These are phyloP conservation scores for Apiotrichum veenhuisii DNA, from an alignment of 1,284 basidiomycete species.

Conservation along the genomic window DNA sequence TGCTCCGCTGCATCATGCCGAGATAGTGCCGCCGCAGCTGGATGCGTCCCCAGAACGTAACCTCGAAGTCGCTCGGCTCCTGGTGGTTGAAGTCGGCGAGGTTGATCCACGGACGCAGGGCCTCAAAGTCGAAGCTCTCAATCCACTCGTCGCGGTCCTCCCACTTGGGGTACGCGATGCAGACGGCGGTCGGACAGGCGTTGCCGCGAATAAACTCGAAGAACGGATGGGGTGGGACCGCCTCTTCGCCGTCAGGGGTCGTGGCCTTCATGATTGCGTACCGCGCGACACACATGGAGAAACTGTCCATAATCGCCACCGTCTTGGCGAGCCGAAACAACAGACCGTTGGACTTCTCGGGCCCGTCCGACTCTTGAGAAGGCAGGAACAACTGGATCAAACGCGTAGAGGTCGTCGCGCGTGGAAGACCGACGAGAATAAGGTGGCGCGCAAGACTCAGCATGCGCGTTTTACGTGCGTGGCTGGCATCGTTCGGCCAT, in stretches of 20 bases:
- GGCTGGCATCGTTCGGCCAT: neutral
- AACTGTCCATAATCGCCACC: neutral
- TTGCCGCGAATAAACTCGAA: neutral
- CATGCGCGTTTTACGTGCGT: neutral
- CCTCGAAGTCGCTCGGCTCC: neutral
- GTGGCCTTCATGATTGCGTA: neutral
- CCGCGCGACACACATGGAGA: neutral
- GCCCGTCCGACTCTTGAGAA: neutral
- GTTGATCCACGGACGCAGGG: neutral
- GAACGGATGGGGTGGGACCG: neutral
- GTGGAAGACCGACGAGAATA: neutral
- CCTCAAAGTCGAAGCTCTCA: neutral
- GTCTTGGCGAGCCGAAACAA: neutral
- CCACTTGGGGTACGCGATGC: neutral
- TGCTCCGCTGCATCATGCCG: neutral
- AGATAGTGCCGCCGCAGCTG: neutral
- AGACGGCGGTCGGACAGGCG: neutral
- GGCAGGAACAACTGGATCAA: neutral
- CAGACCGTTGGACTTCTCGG: neutral
- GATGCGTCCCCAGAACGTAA: neutral
- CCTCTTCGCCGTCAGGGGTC: neutral
- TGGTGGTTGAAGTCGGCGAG: neutral
- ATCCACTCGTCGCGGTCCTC: neutral
- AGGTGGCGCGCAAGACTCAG: neutral
- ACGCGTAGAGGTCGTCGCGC: neutral